A percentile compares a stretch with the other conserved stretches of the same genome.
Conservation (phyloP, 768 basidiomycete genomes). For the Hypsizygus marmoreus region DNA sequence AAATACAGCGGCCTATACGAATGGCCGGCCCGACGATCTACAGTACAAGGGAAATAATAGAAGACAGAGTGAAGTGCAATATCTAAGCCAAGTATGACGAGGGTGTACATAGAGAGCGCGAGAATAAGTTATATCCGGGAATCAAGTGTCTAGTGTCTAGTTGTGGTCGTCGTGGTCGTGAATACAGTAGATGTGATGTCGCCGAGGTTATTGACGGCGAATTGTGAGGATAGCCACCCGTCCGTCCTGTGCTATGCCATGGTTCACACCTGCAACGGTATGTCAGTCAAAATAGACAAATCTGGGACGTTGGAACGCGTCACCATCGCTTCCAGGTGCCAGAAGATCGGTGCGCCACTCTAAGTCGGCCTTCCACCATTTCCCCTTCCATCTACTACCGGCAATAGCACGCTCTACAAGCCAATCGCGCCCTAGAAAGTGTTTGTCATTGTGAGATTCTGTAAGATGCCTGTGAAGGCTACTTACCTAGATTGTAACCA, state of each 20-base stretch:
- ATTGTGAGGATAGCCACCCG: constrained; percentile 79
- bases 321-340: constrained; percentile 70
- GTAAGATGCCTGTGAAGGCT: neutral
- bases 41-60: too few species aligned
- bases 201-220: constrained; percentile 16
- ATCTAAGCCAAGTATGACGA: too few species aligned
- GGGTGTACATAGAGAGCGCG: constrained; percentile 6
- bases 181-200: too few species aligned
- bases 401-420: constrained; percentile 66
- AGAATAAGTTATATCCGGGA: constrained; percentile 13
- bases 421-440: constrained; percentile 63
- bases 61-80: too few species aligned
- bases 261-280: constrained; percentile 63
- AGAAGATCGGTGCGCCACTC: constrained; percentile 76
- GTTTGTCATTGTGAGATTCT: neutral
- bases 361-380: constrained; percentile 76
- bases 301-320: too few species aligned
- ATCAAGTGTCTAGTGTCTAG: neutral
- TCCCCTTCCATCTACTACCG: constrained; percentile 62
- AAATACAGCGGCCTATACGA: too few species aligned
- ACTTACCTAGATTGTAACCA: constrained; percentile 68
- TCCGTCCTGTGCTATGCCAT: constrained; percentile 81
- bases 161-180: constrained; percentile 1
- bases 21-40: too few species aligned
- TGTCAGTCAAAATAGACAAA: neutral